Conservation (phyloP, 1,284 basidiomycete species). For the Earliella scabrosa region DNA sequence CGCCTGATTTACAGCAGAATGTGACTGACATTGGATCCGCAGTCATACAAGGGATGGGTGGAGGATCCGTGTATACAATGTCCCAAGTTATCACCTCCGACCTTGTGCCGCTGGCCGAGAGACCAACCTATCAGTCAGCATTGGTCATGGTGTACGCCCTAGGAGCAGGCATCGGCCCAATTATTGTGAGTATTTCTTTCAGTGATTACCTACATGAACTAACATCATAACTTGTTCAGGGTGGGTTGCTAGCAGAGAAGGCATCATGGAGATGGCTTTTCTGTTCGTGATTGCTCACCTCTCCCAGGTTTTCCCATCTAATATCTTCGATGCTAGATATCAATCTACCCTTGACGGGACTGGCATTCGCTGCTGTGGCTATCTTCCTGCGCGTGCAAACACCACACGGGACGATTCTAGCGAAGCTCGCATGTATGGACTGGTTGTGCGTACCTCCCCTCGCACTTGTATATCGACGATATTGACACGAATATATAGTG, state of each 20-base stretch:
- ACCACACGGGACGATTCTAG: slow-evolving; percentile 29
- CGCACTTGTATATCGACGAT: neutral
- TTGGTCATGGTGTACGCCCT: slow-evolving; percentile 39
- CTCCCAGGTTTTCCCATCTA: neutral
- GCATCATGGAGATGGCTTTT: slow-evolving; percentile 36
- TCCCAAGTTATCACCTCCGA: slow-evolving; percentile 42
- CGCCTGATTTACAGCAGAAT: too few relatives aligned
- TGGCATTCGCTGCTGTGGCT: slow-evolving; percentile 38
- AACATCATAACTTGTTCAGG: slow-evolving; percentile 4
- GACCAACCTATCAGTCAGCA: slow-evolving; percentile 41
- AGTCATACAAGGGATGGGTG: slow-evolving; percentile 44
- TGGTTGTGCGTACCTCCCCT: slow-evolving; percentile 29
- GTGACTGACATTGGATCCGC: too few relatives aligned
- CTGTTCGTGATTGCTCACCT: slow-evolving; percentile 19
- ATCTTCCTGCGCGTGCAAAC: slow-evolving; percentile 36
- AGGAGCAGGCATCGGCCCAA: slow-evolving; percentile 38
- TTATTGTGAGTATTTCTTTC: slow-evolving; percentile 29
- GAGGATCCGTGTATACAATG: slow-evolving; percentile 40
- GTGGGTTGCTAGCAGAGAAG: slow-evolving; percentile 23
- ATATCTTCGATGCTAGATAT: slow-evolving; percentile 26
- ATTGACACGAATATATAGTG: slow-evolving; percentile 7
- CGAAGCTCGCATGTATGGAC: slow-evolving; percentile 30
- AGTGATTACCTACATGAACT: neutral
- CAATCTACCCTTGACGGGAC: slow-evolving; percentile 41
- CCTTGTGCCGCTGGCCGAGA: slow-evolving; percentile 40